Percentiles rank a stretch among this genome's conserved stretches.
Conservation (phyloP, 306 rosid genomes). For the Malus sieversii region DNA sequence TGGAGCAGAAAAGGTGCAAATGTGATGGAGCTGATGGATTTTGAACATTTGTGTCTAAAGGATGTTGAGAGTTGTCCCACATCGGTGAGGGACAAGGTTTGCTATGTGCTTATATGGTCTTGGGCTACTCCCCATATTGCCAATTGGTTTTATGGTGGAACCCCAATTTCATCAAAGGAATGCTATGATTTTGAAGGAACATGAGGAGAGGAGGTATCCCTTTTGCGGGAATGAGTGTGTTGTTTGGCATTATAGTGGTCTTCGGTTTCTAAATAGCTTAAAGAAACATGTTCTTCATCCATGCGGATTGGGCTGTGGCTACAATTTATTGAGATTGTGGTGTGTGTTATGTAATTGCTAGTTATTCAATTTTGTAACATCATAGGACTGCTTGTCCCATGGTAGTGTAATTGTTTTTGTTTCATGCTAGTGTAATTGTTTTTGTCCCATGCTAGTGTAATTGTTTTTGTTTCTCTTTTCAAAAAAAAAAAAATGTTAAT, state of each 20-base stretch:
- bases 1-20: neutral
- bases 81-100: no score
- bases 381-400: neutral
- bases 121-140: no score
- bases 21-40: neutral
- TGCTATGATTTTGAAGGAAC: neutral
- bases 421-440: neutral
- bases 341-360: neutral
- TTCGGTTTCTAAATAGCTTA: neutral
- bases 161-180: neutral
- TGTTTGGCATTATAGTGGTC: neutral
- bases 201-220: neutral
- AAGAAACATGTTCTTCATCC: neutral
- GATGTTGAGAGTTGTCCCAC: no score
- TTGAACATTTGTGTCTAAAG: neutral
- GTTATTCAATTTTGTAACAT: neutral
- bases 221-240: neutral
- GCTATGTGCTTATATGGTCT: no score
- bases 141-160: no score
- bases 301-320: neutral
- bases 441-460: neutral
- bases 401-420: neutral
- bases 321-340: neutral
- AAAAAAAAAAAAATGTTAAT: neutral
- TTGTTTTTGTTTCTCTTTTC: neutral